These are phyloP conservation scores for Monilinia aucupariae DNA, from an alignment of 2,329 filamentous ascomycete genomes.

Conservation along the genomic window DNA sequence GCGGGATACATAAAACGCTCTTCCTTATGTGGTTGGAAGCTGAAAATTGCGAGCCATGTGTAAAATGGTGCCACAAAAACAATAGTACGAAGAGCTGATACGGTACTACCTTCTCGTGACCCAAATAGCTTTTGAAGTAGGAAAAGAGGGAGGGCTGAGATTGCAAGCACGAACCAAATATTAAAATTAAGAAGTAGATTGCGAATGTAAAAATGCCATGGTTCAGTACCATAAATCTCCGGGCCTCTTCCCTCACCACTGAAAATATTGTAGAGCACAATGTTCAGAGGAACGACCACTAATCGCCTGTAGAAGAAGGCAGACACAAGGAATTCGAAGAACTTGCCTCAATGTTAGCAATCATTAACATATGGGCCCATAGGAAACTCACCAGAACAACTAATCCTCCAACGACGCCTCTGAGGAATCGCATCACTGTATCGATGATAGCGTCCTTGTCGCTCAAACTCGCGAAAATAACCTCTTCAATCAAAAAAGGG, in stretches of 20 bases:
- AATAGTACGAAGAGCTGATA: slow-evolving; percentile 67
- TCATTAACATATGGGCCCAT: neutral
- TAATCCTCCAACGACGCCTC: slow-evolving; percentile 51
- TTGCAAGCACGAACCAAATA: slow-evolving; percentile 79
- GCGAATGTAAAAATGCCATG: slow-evolving; percentile 93
- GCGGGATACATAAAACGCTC: slow-evolving; percentile 98
- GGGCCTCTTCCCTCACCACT: slow-evolving; percentile 72
- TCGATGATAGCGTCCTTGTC: slow-evolving; percentile 55
- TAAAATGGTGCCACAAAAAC: slow-evolving; percentile 85
- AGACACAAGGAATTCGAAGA: slow-evolving; percentile 65
- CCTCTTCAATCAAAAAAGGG: slow-evolving; percentile 77
- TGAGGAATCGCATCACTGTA: slow-evolving; percentile 54
- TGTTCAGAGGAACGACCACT: slow-evolving; percentile 79
- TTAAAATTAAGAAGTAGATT: slow-evolving; percentile 95
- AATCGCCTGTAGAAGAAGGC: slow-evolving; percentile 79
- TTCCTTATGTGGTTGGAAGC: slow-evolving; percentile 90
- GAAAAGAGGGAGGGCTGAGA: slow-evolving; percentile 70
- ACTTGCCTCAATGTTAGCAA: slow-evolving; percentile 43
- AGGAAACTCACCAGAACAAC: slow-evolving; percentile 31
- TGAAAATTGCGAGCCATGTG: slow-evolving; percentile 89
- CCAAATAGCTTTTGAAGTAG: slow-evolving; percentile 64
- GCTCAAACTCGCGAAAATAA: slow-evolving; percentile 50
- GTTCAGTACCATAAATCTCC: slow-evolving; percentile 89
- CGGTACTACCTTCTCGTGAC: slow-evolving; percentile 49
- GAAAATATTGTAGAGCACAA: slow-evolving; percentile 93